phyloP scores from a whole-genome alignment of 208 protist species.

The Acanthamoeba quina region DNA sequence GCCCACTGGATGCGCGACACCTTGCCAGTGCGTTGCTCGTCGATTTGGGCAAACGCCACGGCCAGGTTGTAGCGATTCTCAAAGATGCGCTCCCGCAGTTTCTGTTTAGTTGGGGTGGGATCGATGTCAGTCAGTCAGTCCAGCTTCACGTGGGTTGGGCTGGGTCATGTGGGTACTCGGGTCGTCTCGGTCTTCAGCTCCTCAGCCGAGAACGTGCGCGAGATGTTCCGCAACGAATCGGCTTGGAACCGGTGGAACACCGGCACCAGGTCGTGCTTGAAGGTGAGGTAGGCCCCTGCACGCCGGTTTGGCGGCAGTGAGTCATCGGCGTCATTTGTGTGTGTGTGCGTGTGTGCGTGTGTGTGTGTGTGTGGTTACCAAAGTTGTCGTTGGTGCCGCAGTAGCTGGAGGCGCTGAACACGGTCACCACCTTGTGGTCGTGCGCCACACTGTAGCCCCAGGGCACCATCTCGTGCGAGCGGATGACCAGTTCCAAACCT shows the following conservation, averaged over 20 bases:
- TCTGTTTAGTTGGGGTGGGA: background rate
- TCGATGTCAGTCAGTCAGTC: background rate
- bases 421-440: slow-evolving; percentile 94
- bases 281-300: slow-evolving; percentile 11
- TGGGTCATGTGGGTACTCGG: background rate
- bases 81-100: slow-evolving; percentile 64
- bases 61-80: slow-evolving; percentile 65
- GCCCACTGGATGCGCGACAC: slow-evolving; percentile 54
- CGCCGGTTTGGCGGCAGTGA: too few species aligned
- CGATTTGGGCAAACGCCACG: slow-evolving; percentile 3
- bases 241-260: slow-evolving; percentile 62
- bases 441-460: slow-evolving; percentile 95
- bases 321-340: background rate
- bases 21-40: background rate
- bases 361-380: background rate
- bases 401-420: slow-evolving; percentile 98
- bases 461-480: slow-evolving; percentile 95
- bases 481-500: slow-evolving; percentile 88
- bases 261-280: slow-evolving; percentile 44
- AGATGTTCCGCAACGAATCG: slow-evolving; percentile 46
- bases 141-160: too few species aligned
- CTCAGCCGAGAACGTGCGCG: slow-evolving; percentile 7
- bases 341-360: background rate
- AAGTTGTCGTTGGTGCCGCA: slow-evolving; percentile 86
- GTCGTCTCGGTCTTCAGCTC: slow-evolving; percentile 47